phyloP scores from a whole-genome alignment of 2,329 filamentous ascomycete species.

The Talaromyces sp. region DNA sequence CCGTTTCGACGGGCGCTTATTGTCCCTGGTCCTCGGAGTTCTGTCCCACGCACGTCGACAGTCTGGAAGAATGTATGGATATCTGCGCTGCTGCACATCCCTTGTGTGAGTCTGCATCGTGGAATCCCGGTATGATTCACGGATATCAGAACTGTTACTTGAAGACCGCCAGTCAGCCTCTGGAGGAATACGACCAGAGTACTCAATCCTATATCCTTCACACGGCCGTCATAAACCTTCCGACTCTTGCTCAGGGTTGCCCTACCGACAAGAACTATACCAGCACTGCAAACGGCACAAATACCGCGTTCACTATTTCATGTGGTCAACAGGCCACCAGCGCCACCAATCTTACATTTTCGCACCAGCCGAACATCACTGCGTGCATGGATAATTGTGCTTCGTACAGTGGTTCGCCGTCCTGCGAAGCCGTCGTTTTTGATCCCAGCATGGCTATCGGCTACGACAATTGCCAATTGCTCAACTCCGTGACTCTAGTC shows the following conservation, averaged over 20 bases:
- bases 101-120: conserved; percentile 4
- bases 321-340: conserved; percentile 9
- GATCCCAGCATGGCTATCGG: conserved; percentile 11
- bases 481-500: conserved; percentile 9
- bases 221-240: conserved; percentile 1
- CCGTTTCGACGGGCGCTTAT: not conserved
- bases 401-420: not conserved
- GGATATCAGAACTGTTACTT: conserved; percentile 16
- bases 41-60: not conserved
- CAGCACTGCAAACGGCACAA: not conserved
- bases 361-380: conserved; percentile 8
- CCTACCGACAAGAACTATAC: conserved; percentile 12
- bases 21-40: conserved; percentile 3
- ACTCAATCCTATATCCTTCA: not conserved
- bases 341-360: conserved; percentile 12
- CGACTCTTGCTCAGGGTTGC: not conserved
- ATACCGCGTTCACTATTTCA: not conserved
- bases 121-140: conserved; percentile 12
- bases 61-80: conserved; percentile 15
- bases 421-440: conserved; percentile 10
- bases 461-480: conserved; percentile 15
- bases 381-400: conserved; percentile 13
- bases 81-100: conserved; percentile 11
- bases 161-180: not conserved
- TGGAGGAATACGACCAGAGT: not conserved